Base-by-base conservation (phyloP, 2,329 filamentous ascomycete species). In the Sporothrix euskadiensis region DNA sequence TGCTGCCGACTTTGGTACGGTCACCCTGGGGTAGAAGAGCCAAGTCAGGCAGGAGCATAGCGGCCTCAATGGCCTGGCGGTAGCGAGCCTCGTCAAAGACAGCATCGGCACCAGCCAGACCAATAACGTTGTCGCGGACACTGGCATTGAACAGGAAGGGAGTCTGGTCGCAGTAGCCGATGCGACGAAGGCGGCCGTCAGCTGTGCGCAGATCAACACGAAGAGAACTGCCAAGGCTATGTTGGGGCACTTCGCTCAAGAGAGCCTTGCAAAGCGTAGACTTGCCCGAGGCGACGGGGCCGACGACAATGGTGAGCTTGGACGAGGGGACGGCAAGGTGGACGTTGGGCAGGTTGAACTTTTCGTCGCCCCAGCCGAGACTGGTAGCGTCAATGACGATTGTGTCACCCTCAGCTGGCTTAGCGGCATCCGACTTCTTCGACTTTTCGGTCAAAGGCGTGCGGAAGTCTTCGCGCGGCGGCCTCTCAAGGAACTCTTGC, bases 241-340 rank as follows among this genome's bases (percentile, higher is more conserved):
- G 61, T 1, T 78, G 76, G 0, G 81, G 80, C 1, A 81, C 78
- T 76, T 83, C 82, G 5, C 82, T 81, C 0, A 83, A 76, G 0
- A 86, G 76, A 0, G 80, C 80, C 70, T 82, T 83, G 74, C 83
- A 81, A 0, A 86, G 75, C 0, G 84, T 83, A 0, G 82, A 84
- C 74, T 86, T 86, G 0, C 84, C 84, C 0, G 81, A 82, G 0
- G 81, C 85, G 4, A 85, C 78, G 0, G 84, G 83, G 0, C 84
- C 84, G 10, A 84, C 77, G 0, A 86, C 75, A 4, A 85, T 79
- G 9, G 79, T 83, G 9, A 86, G 78, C 4, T 80, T 76, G 3
- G 76, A 78, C 0, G 74, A 71, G 2, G 76, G 75, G 2, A 85
- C 73, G 0, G 74, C 76, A 3, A 85, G 77, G n/a, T 80, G 75